A percentile compares a stretch with the other conserved stretches of the same genome.
phyloP scores from a whole-genome alignment of 306 rosid species.

The Hippophae rhamnoides region DNA sequence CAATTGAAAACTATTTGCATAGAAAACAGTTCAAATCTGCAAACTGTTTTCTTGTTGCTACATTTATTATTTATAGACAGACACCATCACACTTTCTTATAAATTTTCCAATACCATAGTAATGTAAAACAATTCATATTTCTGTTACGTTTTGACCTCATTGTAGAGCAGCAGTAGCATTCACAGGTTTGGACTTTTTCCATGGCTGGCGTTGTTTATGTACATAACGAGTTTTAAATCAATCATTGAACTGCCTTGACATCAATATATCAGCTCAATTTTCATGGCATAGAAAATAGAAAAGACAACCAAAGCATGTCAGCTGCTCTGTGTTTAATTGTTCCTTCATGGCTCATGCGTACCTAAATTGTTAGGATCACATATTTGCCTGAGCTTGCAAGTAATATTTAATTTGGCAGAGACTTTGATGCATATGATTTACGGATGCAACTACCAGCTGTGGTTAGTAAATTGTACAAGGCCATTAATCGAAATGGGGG shows the following conservation, averaged over 20 bases:
- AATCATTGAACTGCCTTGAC: background rate
- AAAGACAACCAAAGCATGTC: background rate
- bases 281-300: background rate
- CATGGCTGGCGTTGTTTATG: background rate
- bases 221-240: background rate
- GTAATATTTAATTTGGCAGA: conserved; percentile 43
- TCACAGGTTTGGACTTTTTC: conserved; percentile 1
- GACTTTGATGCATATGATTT: conserved; percentile 88
- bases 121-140: background rate
- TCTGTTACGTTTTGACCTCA: background rate
- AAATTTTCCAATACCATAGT: background rate
- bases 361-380: background rate
- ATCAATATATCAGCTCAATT: background rate
- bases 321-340: background rate
- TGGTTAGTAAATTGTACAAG: conserved; percentile 61
- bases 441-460: conserved; percentile 70
- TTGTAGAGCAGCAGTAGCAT: background rate
- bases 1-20: background rate
- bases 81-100: background rate
- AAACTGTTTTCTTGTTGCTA: background rate
- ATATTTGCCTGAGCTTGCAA: conserved; percentile 5
- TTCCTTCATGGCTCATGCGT: background rate
- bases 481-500: conserved; percentile 77
- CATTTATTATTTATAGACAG: background rate
- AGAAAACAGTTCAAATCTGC: background rate